Conservation (phyloP, 1,284 basidiomycete species). For the Puccinia novopanici region DNA sequence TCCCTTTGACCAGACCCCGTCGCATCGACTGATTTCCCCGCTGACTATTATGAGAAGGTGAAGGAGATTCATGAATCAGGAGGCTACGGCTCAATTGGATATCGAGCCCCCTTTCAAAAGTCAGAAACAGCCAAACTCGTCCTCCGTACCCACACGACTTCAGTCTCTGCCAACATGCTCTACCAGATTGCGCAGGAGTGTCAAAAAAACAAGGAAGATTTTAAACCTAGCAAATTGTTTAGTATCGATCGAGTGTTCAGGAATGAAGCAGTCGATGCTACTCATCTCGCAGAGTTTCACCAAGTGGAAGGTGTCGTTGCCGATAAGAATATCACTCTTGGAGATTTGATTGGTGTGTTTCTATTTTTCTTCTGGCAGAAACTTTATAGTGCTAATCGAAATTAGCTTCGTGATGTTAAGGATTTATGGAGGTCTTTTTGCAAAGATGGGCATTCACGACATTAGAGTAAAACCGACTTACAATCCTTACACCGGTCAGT, state of each 20-base stretch:
- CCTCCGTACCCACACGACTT: conserved; percentile 94
- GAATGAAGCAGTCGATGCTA: conserved; percentile 98
- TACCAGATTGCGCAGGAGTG: conserved; percentile 77
- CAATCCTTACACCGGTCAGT: conserved; percentile 59
- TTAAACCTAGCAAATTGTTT: conserved; percentile 94
- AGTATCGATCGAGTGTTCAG: conserved; percentile 98
- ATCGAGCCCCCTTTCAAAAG: conserved; percentile 93
- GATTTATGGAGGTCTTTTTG: conserved; percentile 98
- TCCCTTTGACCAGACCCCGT: conserved; percentile 71
- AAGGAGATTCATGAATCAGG: conserved; percentile 77
- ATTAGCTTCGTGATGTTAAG: conserved; percentile 61
- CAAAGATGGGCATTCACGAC: conserved; percentile 78
- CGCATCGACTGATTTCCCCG: conserved; percentile 73
- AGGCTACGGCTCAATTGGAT: conserved; percentile 94
- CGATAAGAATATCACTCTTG: conserved; percentile 89
- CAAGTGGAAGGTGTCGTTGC: conserved; percentile 99
- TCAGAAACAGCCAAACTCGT: conserved; percentile 89
- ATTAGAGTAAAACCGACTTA: conserved; percentile 60
- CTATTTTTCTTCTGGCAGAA: conserved; percentile 52
- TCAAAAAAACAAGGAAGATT: conserved; percentile 60
- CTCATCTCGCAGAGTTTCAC: conserved; percentile 99
- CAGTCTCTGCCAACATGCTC: conserved; percentile 90
- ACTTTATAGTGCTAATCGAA: neutral
- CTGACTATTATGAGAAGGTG: conserved; percentile 87
- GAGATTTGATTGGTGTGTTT: conserved; percentile 82